phyloP scores from a whole-genome alignment of 768 basidiomycete genomes.

The Boletus sp. region DNA sequence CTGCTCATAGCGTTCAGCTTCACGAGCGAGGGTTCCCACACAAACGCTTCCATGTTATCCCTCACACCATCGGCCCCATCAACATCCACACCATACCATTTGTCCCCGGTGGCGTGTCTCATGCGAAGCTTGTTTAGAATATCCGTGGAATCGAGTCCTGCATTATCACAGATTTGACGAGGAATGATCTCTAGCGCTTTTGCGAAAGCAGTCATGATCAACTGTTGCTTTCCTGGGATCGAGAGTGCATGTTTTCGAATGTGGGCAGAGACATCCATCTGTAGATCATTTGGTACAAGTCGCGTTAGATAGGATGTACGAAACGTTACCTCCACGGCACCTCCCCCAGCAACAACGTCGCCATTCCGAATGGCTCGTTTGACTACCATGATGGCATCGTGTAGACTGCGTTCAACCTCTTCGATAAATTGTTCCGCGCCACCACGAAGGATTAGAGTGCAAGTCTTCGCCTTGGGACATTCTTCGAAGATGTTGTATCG shows the following conservation, averaged over 20 bases:
- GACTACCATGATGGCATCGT: slow-evolving; percentile 99
- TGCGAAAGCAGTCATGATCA: slow-evolving; percentile 93
- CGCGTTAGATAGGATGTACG: background rate
- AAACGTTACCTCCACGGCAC: slow-evolving; percentile 82
- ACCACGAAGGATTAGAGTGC: slow-evolving; percentile 90
- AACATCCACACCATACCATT: slow-evolving; percentile 94
- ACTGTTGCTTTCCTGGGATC: slow-evolving; percentile 93
- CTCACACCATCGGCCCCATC: slow-evolving; percentile 86
- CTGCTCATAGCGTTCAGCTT: slow-evolving; percentile 95
- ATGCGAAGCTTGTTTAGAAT: slow-evolving; percentile 96
- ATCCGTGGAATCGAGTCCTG: slow-evolving; percentile 96
- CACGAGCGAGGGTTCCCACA: slow-evolving; percentile 97
- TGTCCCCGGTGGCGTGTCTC: slow-evolving; percentile 87
- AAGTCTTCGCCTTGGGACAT: slow-evolving; percentile 92
- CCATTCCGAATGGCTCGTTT: slow-evolving; percentile 95
- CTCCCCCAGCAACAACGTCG: slow-evolving; percentile 96
- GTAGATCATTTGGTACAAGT: slow-evolving; percentile 1
- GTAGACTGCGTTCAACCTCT: slow-evolving; percentile 95
- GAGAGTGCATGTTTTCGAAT: slow-evolving; percentile 88
- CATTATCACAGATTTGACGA: slow-evolving; percentile 97
- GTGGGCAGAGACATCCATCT: slow-evolving; percentile 98
- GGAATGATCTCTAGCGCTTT: slow-evolving; percentile 98
- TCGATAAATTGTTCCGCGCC: slow-evolving; percentile 99
- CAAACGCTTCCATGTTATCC: slow-evolving; percentile 96
- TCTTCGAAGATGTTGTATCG: slow-evolving; percentile 94